phyloP scores from a whole-genome alignment of 164 flowering plant genomes.

The Piper longum region DNA sequence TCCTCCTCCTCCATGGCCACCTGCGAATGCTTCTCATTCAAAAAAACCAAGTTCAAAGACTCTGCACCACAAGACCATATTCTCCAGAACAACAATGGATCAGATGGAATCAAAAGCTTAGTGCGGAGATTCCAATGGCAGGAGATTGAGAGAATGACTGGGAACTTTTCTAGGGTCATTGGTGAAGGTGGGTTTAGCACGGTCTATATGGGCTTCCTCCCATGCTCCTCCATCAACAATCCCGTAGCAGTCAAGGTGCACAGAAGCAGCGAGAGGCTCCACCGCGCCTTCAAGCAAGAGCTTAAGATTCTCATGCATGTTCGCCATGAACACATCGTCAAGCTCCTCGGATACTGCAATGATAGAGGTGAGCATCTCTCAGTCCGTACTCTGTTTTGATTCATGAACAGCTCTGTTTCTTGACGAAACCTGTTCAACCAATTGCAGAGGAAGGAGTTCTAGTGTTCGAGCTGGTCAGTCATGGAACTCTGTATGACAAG shows the following conservation, averaged over 20 bases:
- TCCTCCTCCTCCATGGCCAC: no score
- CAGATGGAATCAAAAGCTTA: not conserved
- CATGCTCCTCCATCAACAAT: slow-evolving; percentile 5
- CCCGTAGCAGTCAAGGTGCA: slow-evolving; percentile 50
- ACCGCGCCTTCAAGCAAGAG: slow-evolving; percentile 45
- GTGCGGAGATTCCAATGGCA: slow-evolving; percentile 40
- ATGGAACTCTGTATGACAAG: slow-evolving; percentile 50
- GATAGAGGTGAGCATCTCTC: slow-evolving; percentile 23
- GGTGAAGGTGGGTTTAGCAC: slow-evolving; percentile 75
- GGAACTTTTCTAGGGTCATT: slow-evolving; percentile 31
- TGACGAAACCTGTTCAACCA: no score
- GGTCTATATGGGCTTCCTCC: slow-evolving; percentile 37
- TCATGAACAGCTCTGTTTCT: not conserved
- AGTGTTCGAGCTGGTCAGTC: slow-evolving; percentile 46
- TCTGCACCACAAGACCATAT: no score
- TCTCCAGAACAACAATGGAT: not conserved
- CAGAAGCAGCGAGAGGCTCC: slow-evolving; percentile 36
- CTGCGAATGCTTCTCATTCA: no score
- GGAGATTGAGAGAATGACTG: slow-evolving; percentile 29
- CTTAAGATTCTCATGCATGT: slow-evolving; percentile 35
- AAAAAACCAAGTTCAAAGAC: no score
- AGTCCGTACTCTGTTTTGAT: not conserved
- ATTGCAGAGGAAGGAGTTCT: slow-evolving; percentile 47
- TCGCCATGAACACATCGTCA: slow-evolving; percentile 45
- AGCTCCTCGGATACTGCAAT: slow-evolving; percentile 53